Evolutionary conservation across 192 early-diverging fungal genomes (phyloP).

Genomic region (Geranomyces michiganensis): DNA sequence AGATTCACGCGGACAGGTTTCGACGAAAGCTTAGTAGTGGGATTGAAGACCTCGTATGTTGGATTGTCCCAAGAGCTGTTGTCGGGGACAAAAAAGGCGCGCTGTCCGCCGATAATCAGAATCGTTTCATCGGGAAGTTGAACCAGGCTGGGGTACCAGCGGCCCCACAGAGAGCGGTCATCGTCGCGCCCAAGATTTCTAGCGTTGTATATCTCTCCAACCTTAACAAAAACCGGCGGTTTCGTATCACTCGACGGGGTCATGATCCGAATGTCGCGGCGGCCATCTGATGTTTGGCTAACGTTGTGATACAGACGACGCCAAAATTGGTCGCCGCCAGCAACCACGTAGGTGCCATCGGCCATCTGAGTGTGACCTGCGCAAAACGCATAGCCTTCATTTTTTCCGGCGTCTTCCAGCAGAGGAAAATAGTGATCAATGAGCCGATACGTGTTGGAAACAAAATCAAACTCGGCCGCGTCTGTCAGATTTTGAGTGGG

Average conservation of each 20-base stretch:
- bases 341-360: conserved; percentile 11
- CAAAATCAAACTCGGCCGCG: conserved; percentile 26
- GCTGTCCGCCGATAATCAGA: conserved; percentile 34
- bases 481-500: conserved; percentile 14
- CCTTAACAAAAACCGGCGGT: background rate
- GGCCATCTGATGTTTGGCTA: conserved; percentile 24
- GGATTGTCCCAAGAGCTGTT: conserved; percentile 21
- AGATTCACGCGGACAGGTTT: background rate
- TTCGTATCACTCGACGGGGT: background rate
- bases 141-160: conserved; percentile 35
- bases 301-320: background rate
- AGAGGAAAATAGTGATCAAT: conserved; percentile 18
- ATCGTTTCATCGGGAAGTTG: conserved; percentile 17
- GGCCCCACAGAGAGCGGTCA: conserved; percentile 15
- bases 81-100: conserved; percentile 20
- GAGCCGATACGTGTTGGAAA: conserved; percentile 13
- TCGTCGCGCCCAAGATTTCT: conserved; percentile 21
- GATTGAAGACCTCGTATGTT: conserved; percentile 32
- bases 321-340: conserved; percentile 30
- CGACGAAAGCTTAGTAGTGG: conserved; percentile 10
- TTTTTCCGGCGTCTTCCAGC: conserved; percentile 4
- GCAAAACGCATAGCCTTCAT: conserved; percentile 33
- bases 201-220: conserved; percentile 16
- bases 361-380: conserved; percentile 23
- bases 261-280: conserved; percentile 27